Base-by-base conservation (phyloP, 2,329 filamentous ascomycete species). In the Cladosporium sp. region DNA sequence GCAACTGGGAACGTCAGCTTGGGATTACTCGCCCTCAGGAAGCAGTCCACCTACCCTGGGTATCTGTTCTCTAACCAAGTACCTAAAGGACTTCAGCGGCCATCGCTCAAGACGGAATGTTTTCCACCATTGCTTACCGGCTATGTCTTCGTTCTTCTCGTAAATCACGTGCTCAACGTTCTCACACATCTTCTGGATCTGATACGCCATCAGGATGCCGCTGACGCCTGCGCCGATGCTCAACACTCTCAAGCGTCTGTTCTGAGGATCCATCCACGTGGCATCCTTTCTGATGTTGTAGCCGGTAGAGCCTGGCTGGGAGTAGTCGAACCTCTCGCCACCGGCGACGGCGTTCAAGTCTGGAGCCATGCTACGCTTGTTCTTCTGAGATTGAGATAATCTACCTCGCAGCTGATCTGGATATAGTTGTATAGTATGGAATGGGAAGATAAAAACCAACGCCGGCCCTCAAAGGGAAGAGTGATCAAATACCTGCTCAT, bases 131-230 rank as follows among this genome's bases (percentile, higher is more conserved):
- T 16, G 14, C 14, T 16, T 16, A 6, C 64, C 72, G 46, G 72
- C 72, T 31, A 76, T 63, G 37, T 72, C 68, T 11, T 63, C 56
- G 49, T 76, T 76, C 61, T 75, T 75, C 58, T 77, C 74, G 48
- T 76, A 77, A 2, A 77, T 71, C 10, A 73, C 66, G 59, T 72
- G 71, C 33, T 76, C 75, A 9, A 78, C 68, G 55, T 74, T 74
- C 45, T 60, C 57, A 55, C 70, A 67, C 55, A 66, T 46, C 65
- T 76, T 69, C 58, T 77, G 72, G 44, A 77, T 73, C n/a, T 71
- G 63, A 51, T 77, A 75, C 56, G 74, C 73, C 61, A 72, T 69
- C 56, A 74, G 61, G 10, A 77, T 76, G 5, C 74, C 74, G 9
- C 70, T 72, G 1, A 77, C 66, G 5, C 75, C 75, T 3, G 71